Evolutionary conservation across 1,284 basidiomycete species (phyloP), one percentile per base, ranked within the genome.

Genomic region (Apiotrichum domesticum): DNA sequence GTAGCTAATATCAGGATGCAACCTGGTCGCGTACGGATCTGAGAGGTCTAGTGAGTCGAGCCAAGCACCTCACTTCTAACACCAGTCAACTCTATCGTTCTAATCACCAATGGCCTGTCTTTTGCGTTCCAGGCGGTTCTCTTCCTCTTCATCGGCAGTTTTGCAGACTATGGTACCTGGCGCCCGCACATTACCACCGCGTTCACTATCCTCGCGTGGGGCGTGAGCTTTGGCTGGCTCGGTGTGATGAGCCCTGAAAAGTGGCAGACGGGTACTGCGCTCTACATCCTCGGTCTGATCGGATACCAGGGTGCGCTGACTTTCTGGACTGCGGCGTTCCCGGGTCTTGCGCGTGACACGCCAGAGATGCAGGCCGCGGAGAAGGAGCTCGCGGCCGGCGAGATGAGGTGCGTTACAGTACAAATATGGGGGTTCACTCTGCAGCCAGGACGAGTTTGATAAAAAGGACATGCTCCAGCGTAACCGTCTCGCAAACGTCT

Each of bases 191-290:
- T 66, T 46, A 80, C 90, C 8, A 79, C 90, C 15, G 79, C 79
- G 21, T 77, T 87, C 35, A 90, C 88, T 0, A 73, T 85, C 34
- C 79, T 92, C 11, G 88, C 86, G 56, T 90, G 88, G 87, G 87
- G 76, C 3, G 83, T 87, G 6, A 87, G 89, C 66, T 64, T 64
- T 41, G 65, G 51, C 21, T 63, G 63, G 63, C 53, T 59, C 14
- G 65, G 65, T 5, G 52, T 66, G 7, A 90, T 87, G 55, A 54
- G 47, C 10, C 62, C 71, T 10, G 54, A 34, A 32, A 57, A 61
- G 49, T 66, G 65, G 65, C 56, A 57, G 43, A 29, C 39, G 29
- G 65, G 63, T 3, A 58, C 62, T 0, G 63, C 61, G n/a, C 50
- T 64, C 13, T 66, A 63, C 52, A 57, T 66, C 51, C 51, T 63